These are phyloP conservation scores for Austroboletus niveus DNA, from an alignment of 1,284 basidiomycete species.

Conservation along the genomic window DNA sequence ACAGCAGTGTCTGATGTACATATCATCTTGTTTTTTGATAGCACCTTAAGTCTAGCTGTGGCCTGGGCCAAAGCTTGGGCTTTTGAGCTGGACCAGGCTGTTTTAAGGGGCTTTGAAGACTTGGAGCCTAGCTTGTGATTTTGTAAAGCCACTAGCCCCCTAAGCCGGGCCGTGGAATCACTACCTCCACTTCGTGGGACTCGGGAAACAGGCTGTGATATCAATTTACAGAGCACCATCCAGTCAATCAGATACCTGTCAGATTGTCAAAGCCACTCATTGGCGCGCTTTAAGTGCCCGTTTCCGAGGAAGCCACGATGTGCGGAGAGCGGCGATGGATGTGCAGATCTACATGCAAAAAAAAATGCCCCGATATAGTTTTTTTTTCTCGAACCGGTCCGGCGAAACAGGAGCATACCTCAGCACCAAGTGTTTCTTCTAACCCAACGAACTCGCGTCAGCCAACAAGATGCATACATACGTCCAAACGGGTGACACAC, in stretches of 20 bases:
- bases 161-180: background rate
- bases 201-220: background rate
- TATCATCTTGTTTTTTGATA: constrained; percentile 12
- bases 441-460: constrained; percentile 1
- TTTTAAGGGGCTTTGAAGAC: constrained; percentile 6
- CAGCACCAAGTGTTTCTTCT: constrained; percentile 80
- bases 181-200: too few species aligned
- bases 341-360: constrained; percentile 41
- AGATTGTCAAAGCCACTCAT: constrained; percentile 71
- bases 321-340: constrained; percentile 85
- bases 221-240: constrained; percentile 40
- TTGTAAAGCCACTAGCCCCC: background rate
- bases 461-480: background rate
- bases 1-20: constrained; percentile 5
- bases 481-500: constrained; percentile 25
- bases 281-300: constrained; percentile 85
- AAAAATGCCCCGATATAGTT: background rate
- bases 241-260: constrained; percentile 76
- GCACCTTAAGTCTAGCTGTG: background rate
- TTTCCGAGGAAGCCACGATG: constrained; percentile 86
- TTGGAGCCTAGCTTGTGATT: background rate
- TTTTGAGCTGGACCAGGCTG: background rate
- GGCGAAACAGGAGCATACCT: constrained; percentile 30
- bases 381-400: too few species aligned
- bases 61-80: constrained; percentile 1